Conservation (phyloP, 148 eudicot species). For the Rhododendron griersonianum region DNA sequence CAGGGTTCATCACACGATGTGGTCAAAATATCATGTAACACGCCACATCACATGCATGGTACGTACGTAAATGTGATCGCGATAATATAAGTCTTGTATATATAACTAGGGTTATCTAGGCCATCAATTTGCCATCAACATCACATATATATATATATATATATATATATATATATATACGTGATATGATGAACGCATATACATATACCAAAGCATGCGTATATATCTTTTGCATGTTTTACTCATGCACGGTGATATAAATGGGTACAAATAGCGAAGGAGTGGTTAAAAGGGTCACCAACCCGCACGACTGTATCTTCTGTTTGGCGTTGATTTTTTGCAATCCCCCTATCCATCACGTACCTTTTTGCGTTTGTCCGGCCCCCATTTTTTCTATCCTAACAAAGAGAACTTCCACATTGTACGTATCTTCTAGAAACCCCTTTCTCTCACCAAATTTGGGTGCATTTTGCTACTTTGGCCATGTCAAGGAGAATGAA, state of each 20-base stretch:
- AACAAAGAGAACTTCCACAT: conserved; percentile 18
- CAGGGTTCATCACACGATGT: background rate
- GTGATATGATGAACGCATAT: background rate
- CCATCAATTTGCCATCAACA: background rate
- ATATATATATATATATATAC: too few relatives aligned
- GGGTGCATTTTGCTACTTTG: background rate
- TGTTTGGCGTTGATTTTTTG: background rate
- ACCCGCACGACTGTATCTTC: conserved; percentile 20
- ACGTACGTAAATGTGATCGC: background rate
- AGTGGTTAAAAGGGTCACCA: conserved; percentile 35
- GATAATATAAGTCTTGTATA: background rate
- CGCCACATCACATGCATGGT: background rate
- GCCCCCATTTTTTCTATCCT: conserved; percentile 26
- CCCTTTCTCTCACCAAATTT: background rate
- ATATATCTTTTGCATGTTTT: background rate
- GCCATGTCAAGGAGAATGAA: background rate
- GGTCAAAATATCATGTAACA: background rate
- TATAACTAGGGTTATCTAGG: background rate
- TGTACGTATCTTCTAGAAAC: background rate
- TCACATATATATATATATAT: background rate
- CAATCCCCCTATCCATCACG: background rate
- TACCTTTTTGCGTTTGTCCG: background rate
- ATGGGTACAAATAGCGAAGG: background rate
- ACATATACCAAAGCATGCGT: background rate
- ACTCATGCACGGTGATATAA: too few relatives aligned